A percentile compares a stretch with the other conserved stretches of the same genome.
Evolutionary conservation across 768 basidiomycete genomes (phyloP).

Genomic region (Dioszegia aurantiaca): DNA sequence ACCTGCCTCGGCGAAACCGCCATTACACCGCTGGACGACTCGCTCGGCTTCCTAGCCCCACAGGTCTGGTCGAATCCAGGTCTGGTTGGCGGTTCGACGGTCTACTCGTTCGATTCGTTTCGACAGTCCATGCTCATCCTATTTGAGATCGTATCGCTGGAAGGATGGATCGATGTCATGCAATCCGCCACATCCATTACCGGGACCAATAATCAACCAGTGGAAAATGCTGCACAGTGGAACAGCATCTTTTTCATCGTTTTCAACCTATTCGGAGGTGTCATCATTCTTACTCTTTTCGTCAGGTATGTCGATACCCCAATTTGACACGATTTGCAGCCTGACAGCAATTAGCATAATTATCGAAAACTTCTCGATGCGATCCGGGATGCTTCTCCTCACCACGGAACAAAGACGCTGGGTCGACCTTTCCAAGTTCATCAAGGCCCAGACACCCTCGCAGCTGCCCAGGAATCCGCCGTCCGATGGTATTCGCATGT

Average conservation of each 20-base stretch:
- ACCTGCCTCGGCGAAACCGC: slow-evolving; percentile 75
- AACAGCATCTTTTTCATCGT: slow-evolving; percentile 89
- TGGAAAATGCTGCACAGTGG: slow-evolving; percentile 67
- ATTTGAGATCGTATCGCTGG: slow-evolving; percentile 92
- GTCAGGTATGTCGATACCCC: slow-evolving; percentile 66
- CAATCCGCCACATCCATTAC: slow-evolving; percentile 71
- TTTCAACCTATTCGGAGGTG: slow-evolving; percentile 85
- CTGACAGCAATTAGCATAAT: slow-evolving; percentile 67
- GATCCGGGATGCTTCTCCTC: slow-evolving; percentile 79
- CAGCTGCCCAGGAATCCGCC: slow-evolving; percentile 71
- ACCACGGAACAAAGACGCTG: slow-evolving; percentile 86
- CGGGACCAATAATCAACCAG: slow-evolving; percentile 67
- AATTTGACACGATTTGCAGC: background rate
- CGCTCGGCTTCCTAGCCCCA: slow-evolving; percentile 65
- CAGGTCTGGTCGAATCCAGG: slow-evolving; percentile 83
- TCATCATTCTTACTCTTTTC: slow-evolving; percentile 84
- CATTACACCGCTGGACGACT: slow-evolving; percentile 59
- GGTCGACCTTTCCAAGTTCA: slow-evolving; percentile 86
- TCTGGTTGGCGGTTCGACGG: slow-evolving; percentile 62
- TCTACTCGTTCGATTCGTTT: slow-evolving; percentile 88
- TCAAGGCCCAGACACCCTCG: slow-evolving; percentile 80
- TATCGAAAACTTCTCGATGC: slow-evolving; percentile 84
- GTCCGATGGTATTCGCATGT: slow-evolving; percentile 60
- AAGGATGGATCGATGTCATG: slow-evolving; percentile 98
- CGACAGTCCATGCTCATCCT: slow-evolving; percentile 78